Evolutionary conservation across 139 green algal genomes (phyloP).

Genomic region (Ettlia oleoabundans): DNA sequence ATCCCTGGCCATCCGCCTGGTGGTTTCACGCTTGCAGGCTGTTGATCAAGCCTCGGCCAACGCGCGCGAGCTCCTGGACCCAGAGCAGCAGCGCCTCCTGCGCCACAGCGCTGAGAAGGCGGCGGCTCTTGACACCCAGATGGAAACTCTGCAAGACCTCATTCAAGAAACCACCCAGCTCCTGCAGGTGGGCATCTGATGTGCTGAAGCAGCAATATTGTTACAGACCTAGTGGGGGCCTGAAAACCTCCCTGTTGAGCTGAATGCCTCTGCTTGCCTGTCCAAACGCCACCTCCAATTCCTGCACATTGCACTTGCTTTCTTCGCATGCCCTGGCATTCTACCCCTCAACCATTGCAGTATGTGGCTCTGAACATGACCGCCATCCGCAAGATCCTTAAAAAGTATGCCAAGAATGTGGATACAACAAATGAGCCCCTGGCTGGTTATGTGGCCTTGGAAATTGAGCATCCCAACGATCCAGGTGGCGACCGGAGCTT

Average conservation of each 20-base stretch:
- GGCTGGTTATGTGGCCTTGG: slow-evolving; percentile 19
- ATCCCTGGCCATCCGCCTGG: too few relatives aligned
- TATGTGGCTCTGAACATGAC: slow-evolving; percentile 28
- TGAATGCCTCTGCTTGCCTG: too few relatives aligned
- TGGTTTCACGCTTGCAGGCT: background rate
- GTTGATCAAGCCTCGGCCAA: background rate
- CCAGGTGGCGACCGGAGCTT: background rate
- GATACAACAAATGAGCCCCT: background rate
- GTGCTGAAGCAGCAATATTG: background rate
- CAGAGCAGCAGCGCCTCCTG: background rate
- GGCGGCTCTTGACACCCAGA: background rate
- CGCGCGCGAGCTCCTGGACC: background rate
- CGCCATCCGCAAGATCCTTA: slow-evolving; percentile 1
- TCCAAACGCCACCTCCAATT: too few relatives aligned
- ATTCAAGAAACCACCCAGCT: slow-evolving; percentile 14
- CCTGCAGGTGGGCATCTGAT: slow-evolving; percentile 1
- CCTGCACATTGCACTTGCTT: too few relatives aligned
- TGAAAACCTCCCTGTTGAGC: background rate
- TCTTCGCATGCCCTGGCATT: background rate
- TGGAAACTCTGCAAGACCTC: background rate
- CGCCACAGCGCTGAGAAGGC: background rate
- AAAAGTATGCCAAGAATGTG: slow-evolving; percentile 41
- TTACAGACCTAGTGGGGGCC: background rate
- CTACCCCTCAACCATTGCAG: background rate
- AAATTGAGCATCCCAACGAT: slow-evolving; percentile 38